Percentiles rank a stretch among this genome's conserved stretches.
Conservation (phyloP, 805 yeast genomes). For the Saturnispora galanensis region DNA sequence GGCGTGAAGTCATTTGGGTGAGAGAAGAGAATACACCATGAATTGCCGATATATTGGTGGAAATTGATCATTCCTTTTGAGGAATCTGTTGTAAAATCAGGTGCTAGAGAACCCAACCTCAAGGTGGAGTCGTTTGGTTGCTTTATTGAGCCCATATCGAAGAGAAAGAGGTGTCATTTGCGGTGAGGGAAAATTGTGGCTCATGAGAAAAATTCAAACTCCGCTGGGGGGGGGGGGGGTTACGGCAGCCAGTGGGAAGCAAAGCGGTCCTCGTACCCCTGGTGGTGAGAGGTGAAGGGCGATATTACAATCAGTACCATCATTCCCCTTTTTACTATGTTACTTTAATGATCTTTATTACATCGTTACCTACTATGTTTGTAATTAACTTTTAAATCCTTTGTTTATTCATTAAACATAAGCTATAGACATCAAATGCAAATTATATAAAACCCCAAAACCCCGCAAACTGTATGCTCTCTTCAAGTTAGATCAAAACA, state of each 20-base stretch:
- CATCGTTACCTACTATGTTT: no score
- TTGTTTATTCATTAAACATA: constrained; percentile 9
- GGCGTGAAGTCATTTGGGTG: constrained; percentile 78
- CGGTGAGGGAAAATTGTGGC: neutral
- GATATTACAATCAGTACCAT: no score
- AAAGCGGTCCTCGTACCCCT: no score
- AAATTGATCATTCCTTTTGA: constrained; percentile 24
- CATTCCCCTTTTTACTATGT: no score
- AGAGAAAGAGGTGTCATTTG: no score
- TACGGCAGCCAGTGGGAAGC: no score
- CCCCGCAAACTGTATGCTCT: neutral
- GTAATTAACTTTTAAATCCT: constrained; percentile 1
- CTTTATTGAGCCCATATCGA: no score
- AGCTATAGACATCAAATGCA: constrained; percentile 1
- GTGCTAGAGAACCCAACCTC: constrained; percentile 55
- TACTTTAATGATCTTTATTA: no score
- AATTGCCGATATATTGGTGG: constrained; percentile 10
- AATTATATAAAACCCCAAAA: neutral
- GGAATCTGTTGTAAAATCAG: constrained; percentile 55
- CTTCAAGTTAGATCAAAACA: neutral
- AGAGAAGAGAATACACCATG: constrained; percentile 37
- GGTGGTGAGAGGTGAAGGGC: no score
- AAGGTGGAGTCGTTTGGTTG: constrained; percentile 30
- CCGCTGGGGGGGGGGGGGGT: no score
- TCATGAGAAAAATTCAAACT: constrained; percentile 3